Evolutionary conservation across 768 basidiomycete genomes (phyloP).

Genomic region (Lactarius vividus): DNA sequence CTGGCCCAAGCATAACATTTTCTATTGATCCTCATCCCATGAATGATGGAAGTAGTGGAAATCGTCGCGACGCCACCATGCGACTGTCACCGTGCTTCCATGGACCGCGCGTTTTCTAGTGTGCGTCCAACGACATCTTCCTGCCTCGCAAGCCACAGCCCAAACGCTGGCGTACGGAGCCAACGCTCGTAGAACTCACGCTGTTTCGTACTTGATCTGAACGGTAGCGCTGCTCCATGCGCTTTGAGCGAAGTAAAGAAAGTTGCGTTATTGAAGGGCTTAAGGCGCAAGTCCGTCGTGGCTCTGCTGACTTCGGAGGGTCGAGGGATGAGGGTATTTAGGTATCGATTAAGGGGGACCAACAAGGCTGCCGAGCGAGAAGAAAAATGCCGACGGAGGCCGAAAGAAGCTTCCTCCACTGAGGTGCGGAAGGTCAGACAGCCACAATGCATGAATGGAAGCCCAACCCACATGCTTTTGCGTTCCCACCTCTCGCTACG

Average conservation of each 20-base stretch:
- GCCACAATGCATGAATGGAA: constrained; percentile 11
- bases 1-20: not conserved
- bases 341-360: constrained; percentile 87
- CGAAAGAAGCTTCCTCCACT: constrained; percentile 64
- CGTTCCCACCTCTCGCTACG: constrained; percentile 46
- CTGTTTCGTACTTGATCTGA: constrained; percentile 61
- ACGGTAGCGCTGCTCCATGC: constrained; percentile 70
- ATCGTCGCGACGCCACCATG: not conserved
- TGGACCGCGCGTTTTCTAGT: constrained; percentile 34
- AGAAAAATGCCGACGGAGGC: constrained; percentile 77
- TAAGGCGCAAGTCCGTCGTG: constrained; percentile 44
- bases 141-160: constrained; percentile 74
- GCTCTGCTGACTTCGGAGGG: constrained; percentile 47
- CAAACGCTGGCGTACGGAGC: constrained; percentile 74
- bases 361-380: constrained; percentile 83
- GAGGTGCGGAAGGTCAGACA: constrained; percentile 11
- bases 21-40: not conserved
- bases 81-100: not conserved
- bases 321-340: constrained; percentile 80
- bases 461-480: constrained; percentile 49
- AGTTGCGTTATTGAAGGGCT: constrained; percentile 63
- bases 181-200: constrained; percentile 77
- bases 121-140: constrained; percentile 66
- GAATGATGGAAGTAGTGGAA: not conserved
- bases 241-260: constrained; percentile 74